Conservation (phyloP, 2,329 filamentous ascomycete species). For the Kalmusia sp. region DNA sequence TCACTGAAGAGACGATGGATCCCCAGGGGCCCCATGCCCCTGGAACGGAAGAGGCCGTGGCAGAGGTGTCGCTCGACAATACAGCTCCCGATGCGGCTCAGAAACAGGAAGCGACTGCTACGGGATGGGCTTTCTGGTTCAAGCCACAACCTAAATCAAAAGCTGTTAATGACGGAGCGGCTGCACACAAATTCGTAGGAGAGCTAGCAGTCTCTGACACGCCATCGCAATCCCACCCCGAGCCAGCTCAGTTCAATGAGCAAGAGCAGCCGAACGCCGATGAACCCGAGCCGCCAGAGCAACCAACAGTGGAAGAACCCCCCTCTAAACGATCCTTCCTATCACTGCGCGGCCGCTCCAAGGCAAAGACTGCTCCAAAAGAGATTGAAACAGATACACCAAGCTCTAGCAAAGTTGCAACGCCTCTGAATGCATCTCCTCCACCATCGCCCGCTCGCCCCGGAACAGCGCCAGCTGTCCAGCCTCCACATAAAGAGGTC, state of each 20-base stretch:
- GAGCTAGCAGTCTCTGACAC: conserved; percentile 60
- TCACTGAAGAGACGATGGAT: conserved; percentile 10
- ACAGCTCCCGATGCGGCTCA: conserved; percentile 12
- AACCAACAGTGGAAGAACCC: conserved; percentile 26
- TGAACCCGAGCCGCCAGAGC: conserved; percentile 24
- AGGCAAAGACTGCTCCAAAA: conserved; percentile 28
- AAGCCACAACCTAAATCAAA: conserved; percentile 61
- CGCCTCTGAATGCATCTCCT: conserved; percentile 37
- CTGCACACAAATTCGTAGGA: conserved; percentile 62
- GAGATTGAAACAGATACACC: conserved; percentile 25
- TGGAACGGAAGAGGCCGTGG: conserved; percentile 9
- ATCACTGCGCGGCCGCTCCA: conserved; percentile 42
- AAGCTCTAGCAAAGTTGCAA: conserved; percentile 47
- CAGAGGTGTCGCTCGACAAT: conserved; percentile 16
- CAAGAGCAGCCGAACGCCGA: conserved; percentile 36
- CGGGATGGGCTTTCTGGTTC: conserved; percentile 85
- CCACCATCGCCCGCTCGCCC: conserved; percentile 32
- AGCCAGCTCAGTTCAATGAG: conserved; percentile 60
- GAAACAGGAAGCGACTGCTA: conserved; percentile 56
- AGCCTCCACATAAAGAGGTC: conserved; percentile 32
- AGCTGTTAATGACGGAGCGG: conserved; percentile 62
- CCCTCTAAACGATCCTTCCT: conserved; percentile 35
- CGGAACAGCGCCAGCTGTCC: conserved; percentile 34
- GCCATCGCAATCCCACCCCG: conserved; percentile 57
- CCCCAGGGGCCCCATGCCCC: conserved; percentile 1